phyloP scores from a whole-genome alignment of 257 asterid genomes.

The Plantago elongata region DNA sequence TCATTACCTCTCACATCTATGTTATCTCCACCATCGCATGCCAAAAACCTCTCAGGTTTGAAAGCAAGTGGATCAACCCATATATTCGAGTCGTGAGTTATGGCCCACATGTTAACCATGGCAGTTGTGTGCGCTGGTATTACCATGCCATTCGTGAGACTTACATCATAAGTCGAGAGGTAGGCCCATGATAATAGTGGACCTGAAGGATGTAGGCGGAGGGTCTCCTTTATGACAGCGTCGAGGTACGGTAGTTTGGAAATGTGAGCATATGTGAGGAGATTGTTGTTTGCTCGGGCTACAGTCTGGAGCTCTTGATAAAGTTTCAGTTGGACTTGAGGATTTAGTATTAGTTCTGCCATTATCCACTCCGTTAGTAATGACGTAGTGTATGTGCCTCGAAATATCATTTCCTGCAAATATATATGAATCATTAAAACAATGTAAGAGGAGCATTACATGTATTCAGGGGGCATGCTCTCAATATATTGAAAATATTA shows the following conservation, averaged over 20 bases:
- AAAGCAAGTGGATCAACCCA: slow-evolving; percentile 36
- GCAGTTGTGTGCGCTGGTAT: slow-evolving; percentile 46
- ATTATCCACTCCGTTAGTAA: slow-evolving; percentile 52
- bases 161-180: slow-evolving; percentile 34
- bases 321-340: slow-evolving; percentile 30
- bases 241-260: slow-evolving; percentile 37
- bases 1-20: slow-evolving; percentile 48
- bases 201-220: slow-evolving; percentile 56
- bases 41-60: slow-evolving; percentile 37
- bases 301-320: slow-evolving; percentile 21
- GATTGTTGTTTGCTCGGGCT: slow-evolving; percentile 1
- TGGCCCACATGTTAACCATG: slow-evolving; percentile 67
- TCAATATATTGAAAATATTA: no score
- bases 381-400: slow-evolving; percentile 54
- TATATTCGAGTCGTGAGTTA: slow-evolving; percentile 37
- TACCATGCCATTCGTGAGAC: slow-evolving; percentile 44
- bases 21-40: slow-evolving; percentile 19
- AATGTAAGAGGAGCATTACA: no score
- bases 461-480: no score
- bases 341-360: slow-evolving; percentile 45
- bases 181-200: slow-evolving; percentile 59
- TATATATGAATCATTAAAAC: no score
- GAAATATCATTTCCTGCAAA: slow-evolving; percentile 49
- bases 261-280: slow-evolving; percentile 25
- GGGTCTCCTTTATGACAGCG: slow-evolving; percentile 46